Conservation (phyloP, 306 rosid genomes). For the Cajanus cajan region DNA sequence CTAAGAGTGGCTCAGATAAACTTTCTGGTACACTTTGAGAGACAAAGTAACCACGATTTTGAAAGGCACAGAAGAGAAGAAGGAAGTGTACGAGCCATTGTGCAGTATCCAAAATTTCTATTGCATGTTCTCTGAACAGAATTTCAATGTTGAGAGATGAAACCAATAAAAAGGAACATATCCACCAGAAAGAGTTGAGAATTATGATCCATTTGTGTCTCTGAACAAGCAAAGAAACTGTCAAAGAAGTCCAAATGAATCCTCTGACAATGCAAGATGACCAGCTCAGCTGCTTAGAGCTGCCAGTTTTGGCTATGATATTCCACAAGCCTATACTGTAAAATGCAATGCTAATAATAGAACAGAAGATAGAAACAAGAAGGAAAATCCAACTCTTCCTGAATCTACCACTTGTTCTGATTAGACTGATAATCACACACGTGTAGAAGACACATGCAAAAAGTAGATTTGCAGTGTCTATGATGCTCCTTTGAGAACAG, state of each 20-base stretch:
- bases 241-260: constrained; percentile 52
- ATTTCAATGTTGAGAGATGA: constrained; percentile 48
- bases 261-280: constrained; percentile 41
- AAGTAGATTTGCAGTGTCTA: constrained; percentile 38
- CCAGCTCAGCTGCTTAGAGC: constrained; percentile 18
- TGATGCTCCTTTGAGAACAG: constrained; percentile 42
- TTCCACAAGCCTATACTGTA: constrained; percentile 40
- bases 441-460: constrained; percentile 42
- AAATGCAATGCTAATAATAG: constrained; percentile 42
- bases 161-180: constrained; percentile 36
- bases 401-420: constrained; percentile 25
- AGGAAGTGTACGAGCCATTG: constrained; percentile 46
- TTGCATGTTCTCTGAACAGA: constrained; percentile 30
- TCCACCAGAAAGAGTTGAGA: constrained; percentile 65
- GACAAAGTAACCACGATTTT: constrained; percentile 32
- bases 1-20: constrained; percentile 55
- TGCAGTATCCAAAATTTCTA: constrained; percentile 35
- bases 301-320: constrained; percentile 30
- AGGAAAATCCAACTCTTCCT: constrained; percentile 35
- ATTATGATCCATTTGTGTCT: constrained; percentile 38
- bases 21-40: constrained; percentile 13
- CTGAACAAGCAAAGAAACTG: constrained; percentile 54
- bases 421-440: constrained; percentile 19
- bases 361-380: constrained; percentile 48
- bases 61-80: constrained; percentile 49